Conservation (phyloP, 179 eudicot species). For the Beta lomatogona region DNA sequence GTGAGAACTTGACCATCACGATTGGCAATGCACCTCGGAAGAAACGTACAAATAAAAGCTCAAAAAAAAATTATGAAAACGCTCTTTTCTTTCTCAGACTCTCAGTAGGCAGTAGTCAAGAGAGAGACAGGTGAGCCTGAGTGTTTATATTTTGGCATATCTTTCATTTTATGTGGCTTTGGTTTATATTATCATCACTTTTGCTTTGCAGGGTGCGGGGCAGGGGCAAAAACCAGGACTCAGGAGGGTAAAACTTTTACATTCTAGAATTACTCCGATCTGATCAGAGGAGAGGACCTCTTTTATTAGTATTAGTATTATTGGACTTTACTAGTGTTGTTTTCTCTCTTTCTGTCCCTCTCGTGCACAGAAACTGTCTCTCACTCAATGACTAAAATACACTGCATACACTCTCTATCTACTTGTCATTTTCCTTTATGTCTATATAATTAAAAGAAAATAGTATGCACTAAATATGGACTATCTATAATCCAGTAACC, state of each 20-base stretch:
- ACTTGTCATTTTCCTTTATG: not conserved
- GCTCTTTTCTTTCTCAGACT: no score
- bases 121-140: not conserved
- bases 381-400: not conserved
- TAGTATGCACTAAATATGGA: not conserved
- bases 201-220: not conserved
- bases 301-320: not conserved
- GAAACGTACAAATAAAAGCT: no score
- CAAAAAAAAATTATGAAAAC: no score
- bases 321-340: slow-evolving; percentile 17
- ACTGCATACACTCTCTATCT: not conserved
- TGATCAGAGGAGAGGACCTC: not conserved
- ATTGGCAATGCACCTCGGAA: no score
- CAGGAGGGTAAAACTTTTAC: slow-evolving; percentile 22
- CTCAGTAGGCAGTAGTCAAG: not conserved
- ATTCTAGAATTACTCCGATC: not conserved
- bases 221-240: not conserved
- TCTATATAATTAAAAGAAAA: no score
- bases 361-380: slow-evolving; percentile 21
- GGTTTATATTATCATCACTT: not conserved
- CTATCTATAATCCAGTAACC: slow-evolving; percentile 10
- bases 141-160: not conserved
- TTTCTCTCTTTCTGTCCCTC: slow-evolving; percentile 20
- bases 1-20: no score
- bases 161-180: slow-evolving; percentile 6